phyloP scores from a whole-genome alignment of 129 eudicot species.

The Smallanthus sonchifolius region DNA sequence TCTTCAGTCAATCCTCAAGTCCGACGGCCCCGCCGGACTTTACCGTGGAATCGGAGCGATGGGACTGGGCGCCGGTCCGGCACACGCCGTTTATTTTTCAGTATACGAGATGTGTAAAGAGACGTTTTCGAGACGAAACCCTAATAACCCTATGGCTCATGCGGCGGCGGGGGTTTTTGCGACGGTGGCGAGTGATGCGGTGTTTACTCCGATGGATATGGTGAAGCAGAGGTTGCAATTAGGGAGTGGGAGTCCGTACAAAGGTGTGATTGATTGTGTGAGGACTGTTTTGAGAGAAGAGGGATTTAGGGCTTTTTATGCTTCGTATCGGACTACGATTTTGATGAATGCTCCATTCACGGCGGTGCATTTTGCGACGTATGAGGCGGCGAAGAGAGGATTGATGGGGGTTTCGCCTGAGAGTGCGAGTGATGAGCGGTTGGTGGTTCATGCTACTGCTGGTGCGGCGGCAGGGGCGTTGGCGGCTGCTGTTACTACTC shows the following conservation, averaged over 20 bases:
- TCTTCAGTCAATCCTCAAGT: constrained; percentile 46
- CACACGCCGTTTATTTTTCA: constrained; percentile 83
- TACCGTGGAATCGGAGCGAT: constrained; percentile 86
- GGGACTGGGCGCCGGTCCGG: constrained; percentile 95
- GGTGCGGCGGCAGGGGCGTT: constrained; percentile 87
- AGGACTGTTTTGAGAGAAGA: constrained; percentile 63
- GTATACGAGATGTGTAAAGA: constrained; percentile 66
- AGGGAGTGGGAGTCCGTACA: constrained; percentile 51
- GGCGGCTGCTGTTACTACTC: constrained; percentile 79
- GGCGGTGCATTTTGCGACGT: constrained; percentile 75
- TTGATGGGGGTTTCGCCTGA: constrained; percentile 53
- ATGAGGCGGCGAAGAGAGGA: constrained; percentile 78
- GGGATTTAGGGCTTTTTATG: constrained; percentile 74
- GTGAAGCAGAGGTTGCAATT: constrained; percentile 86
- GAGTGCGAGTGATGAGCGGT: constrained; percentile 49
- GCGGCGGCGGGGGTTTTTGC: constrained; percentile 77
- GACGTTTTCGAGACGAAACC: constrained; percentile 38
- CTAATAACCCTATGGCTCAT: constrained; percentile 52
- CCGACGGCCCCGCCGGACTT: constrained; percentile 67
- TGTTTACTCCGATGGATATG: constrained; percentile 89
- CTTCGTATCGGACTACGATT: constrained; percentile 74
- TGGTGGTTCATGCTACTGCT: constrained; percentile 84
- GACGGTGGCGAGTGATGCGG: constrained; percentile 82
- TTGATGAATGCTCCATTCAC: constrained; percentile 91
- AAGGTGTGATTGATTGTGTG: constrained; percentile 69